A percentile compares a stretch with the other conserved stretches of the same genome.
Evolutionary conservation across 192 early-diverging fungal genomes (phyloP).

Genomic region (Phlyctochytrium planicorne): DNA sequence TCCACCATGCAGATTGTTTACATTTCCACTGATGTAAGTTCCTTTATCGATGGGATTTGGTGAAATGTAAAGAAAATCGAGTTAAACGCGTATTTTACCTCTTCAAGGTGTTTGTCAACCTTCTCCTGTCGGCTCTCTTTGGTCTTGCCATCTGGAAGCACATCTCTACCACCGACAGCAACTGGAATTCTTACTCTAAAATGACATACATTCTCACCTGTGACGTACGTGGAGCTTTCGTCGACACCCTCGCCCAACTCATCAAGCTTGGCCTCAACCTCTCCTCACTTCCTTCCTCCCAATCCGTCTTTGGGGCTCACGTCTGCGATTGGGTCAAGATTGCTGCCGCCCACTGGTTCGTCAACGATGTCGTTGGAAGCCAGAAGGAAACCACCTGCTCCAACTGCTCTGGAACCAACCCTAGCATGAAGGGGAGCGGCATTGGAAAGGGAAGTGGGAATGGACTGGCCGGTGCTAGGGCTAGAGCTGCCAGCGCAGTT

Average conservation of each 20-base stretch:
- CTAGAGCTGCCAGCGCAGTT: no score
- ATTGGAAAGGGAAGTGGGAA: no score
- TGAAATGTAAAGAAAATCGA: neutral
- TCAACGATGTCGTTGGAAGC: conserved; percentile 19
- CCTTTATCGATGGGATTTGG: neutral
- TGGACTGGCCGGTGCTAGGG: no score
- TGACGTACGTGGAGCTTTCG: conserved; percentile 20
- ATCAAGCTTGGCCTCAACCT: conserved; percentile 19
- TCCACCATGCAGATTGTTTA: conserved; percentile 7
- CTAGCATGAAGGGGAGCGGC: no score
- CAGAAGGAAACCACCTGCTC: neutral
- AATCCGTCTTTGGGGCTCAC: conserved; percentile 18
- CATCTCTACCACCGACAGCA: conserved; percentile 17
- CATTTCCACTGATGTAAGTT: conserved; percentile 24
- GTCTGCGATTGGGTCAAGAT: conserved; percentile 30
- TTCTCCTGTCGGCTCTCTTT: conserved; percentile 21
- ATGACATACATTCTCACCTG: conserved; percentile 18
- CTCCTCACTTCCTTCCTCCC: neutral
- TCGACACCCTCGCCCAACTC: conserved; percentile 23
- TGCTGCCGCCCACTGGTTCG: conserved; percentile 27
- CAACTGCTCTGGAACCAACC: neutral
- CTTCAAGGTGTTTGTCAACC: conserved; percentile 22
- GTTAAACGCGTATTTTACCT: neutral
- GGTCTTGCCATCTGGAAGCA: conserved; percentile 12
- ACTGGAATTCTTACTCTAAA: conserved; percentile 11